A percentile compares a stretch with the other conserved stretches of the same genome.
phyloP scores from a whole-genome alignment of 73 alveolate genomes.

The Tetrahymena borealis region DNA sequence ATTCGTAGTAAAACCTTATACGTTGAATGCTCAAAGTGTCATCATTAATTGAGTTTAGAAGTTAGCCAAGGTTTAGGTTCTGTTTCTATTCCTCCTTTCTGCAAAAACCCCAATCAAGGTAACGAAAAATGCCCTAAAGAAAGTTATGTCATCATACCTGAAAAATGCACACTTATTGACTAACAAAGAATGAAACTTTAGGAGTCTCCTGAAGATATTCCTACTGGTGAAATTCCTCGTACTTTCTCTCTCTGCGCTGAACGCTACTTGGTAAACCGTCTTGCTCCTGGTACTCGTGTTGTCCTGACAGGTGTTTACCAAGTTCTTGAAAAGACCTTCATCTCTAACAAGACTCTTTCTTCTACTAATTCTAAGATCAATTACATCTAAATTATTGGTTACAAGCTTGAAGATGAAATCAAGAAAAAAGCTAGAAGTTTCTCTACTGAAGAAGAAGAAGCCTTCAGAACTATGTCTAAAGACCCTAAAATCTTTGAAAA shows the following conservation, averaged over 20 bases:
- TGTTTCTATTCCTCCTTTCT: constrained; percentile 74
- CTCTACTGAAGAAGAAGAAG: constrained; percentile 75
- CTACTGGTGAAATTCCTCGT: constrained; percentile 99
- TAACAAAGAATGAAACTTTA: constrained; percentile 87
- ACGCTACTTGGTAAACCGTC: constrained; percentile 86
- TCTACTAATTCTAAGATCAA: constrained; percentile 9
- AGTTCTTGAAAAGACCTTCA: constrained; percentile 61
- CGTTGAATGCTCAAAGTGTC: constrained; percentile 84
- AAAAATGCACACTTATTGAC: constrained; percentile 84
- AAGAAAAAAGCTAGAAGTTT: constrained; percentile 52
- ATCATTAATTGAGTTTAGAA: constrained; percentile 55
- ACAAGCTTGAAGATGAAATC: constrained; percentile 16
- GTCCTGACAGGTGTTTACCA: constrained; percentile 86
- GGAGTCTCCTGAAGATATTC: constrained; percentile 97
- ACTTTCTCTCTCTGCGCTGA: constrained; percentile 83
- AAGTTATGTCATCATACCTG: constrained; percentile 80
- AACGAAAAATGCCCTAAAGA: constrained; percentile 91
- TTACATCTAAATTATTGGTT: constrained; percentile 28
- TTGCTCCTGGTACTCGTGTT: constrained; percentile 96
- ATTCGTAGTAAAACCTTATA: constrained; percentile 20
- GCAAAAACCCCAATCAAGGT: constrained; percentile 67
- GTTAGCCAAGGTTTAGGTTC: constrained; percentile 78
- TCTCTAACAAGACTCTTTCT: constrained; percentile 29
- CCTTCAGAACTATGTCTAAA: constrained; percentile 71
- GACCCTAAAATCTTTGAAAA: constrained; percentile 82